Evolutionary conservation across 2,329 filamentous ascomycete species (phyloP).

Genomic region (Fusarium odoratissimum): DNA sequence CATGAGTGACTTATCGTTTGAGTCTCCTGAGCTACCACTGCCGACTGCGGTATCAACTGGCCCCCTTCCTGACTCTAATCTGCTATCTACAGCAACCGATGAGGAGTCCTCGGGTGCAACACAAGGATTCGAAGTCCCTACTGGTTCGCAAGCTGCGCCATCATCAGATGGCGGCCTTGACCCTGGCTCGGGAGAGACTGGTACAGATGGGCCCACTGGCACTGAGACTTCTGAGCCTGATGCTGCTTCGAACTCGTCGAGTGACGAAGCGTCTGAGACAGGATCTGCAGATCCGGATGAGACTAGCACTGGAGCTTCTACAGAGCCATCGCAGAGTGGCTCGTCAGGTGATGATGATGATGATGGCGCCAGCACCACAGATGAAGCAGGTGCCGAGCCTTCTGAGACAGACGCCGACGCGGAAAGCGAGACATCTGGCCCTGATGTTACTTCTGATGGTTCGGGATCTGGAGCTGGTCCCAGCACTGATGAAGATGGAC

Average conservation of each 20-base stretch:
- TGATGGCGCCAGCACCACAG: background rate
- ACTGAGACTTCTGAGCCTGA: fast-evolving
- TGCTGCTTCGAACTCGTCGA: background rate
- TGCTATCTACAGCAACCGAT: background rate
- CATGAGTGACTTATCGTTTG: background rate
- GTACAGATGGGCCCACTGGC: fast-evolving
- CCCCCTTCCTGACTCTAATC: background rate
- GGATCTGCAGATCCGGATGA: fast-evolving
- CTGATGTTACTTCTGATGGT: background rate
- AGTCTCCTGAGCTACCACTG: background rate
- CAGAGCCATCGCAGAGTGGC: background rate
- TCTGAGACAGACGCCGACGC: background rate
- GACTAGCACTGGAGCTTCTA: background rate
- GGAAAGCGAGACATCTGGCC: background rate
- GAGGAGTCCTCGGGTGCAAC: background rate
- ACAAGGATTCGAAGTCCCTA: background rate
- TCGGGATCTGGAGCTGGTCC: background rate
- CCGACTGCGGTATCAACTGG: background rate
- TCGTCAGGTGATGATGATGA: background rate
- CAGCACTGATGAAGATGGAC: background rate
- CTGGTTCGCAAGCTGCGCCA: background rate
- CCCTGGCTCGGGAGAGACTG: background rate
- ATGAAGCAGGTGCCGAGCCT: background rate
- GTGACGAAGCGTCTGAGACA: background rate
- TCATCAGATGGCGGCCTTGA: background rate